Conservation (phyloP, 495 filamentous ascomycete species). For the Aspergillus nidulans region DNA sequence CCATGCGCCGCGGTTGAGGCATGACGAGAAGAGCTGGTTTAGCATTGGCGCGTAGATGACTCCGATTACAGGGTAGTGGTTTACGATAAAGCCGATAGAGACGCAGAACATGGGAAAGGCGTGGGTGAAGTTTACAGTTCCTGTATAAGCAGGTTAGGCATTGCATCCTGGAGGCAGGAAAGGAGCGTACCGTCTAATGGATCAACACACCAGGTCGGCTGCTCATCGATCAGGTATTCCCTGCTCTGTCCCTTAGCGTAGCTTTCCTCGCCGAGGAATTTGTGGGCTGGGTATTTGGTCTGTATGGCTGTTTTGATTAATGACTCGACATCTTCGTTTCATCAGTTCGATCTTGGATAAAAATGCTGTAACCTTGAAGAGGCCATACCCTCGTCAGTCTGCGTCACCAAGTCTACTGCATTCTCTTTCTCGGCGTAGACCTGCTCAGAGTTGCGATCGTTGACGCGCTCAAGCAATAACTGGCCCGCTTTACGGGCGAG, state of each 20-base stretch:
- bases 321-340: constrained; percentile 54
- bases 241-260: constrained; percentile 56
- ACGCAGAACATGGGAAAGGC: constrained; percentile 72
- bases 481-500: constrained; percentile 60
- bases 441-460: constrained; percentile 37
- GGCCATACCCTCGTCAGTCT: constrained; percentile 62
- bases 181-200: constrained; percentile 52
- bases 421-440: constrained; percentile 54
- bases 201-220: constrained; percentile 67
- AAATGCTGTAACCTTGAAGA: too few relatives aligned
- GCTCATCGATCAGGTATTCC: constrained; percentile 56
- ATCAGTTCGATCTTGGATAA: not conserved
- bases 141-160: constrained; percentile 12
- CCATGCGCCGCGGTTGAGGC: constrained; percentile 59
- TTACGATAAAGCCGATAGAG: constrained; percentile 58
- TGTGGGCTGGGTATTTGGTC: constrained; percentile 55
- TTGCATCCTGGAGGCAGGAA: not conserved
- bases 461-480: constrained; percentile 49
- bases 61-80: constrained; percentile 54
- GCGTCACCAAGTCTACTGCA: constrained; percentile 67
- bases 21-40: constrained; percentile 60
- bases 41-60: constrained; percentile 63
- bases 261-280: constrained; percentile 68
- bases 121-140: constrained; percentile 69
- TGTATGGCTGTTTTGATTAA: constrained; percentile 56